Evolutionary conservation across 164 flowering plant genomes (phyloP).

Genomic region (Umbellularia californica): DNA sequence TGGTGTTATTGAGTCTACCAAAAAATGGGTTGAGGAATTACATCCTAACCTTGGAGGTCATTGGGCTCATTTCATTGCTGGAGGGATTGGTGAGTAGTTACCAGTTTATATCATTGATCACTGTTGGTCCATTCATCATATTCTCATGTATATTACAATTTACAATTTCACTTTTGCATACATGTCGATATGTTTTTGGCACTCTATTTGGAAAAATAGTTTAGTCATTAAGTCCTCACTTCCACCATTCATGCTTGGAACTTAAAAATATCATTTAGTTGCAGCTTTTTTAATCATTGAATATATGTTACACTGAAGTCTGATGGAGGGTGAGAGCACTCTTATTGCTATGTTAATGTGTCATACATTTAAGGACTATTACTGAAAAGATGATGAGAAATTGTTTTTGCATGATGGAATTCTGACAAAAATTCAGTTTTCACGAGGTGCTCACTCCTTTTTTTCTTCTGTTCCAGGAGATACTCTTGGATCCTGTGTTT

Average conservation of each 20-base stretch:
- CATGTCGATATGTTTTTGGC: no score
- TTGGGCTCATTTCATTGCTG: constrained; percentile 94
- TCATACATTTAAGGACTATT: no score
- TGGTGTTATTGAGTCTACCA: constrained; percentile 90
- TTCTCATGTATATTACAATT: neutral
- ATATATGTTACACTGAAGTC: neutral
- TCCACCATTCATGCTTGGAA: no score
- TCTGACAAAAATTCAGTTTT: neutral
- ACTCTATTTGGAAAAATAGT: no score
- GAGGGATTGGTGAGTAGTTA: constrained; percentile 61
- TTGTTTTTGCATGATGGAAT: no score
- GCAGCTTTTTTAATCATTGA: no score
- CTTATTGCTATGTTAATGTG: neutral
- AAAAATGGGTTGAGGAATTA: constrained; percentile 80
- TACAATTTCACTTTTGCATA: no score
- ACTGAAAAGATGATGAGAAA: no score
- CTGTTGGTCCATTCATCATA: neutral
- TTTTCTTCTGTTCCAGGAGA: constrained; percentile 57
- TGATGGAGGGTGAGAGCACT: neutral
- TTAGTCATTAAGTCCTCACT: no score
- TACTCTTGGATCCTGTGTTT: constrained; percentile 87
- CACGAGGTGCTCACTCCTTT: neutral
- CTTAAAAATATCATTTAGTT: no score
- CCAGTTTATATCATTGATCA: neutral
- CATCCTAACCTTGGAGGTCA: constrained; percentile 88